Evolutionary conservation across 345 rosid genomes (phyloP).

Genomic region (Fremontodendron californicum): DNA sequence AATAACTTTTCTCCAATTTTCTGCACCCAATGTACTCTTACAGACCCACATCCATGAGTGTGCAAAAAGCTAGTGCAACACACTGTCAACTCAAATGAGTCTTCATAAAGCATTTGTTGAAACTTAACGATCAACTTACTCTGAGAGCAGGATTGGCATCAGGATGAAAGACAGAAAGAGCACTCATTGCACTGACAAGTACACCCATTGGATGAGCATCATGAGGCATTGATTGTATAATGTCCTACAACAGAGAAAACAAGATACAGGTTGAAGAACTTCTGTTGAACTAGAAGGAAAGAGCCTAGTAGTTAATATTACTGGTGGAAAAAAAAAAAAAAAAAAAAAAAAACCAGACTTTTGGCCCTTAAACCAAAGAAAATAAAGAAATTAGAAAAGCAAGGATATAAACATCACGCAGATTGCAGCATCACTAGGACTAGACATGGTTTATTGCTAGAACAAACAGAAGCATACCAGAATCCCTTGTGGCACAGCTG

Average conservation of each 20-base stretch:
- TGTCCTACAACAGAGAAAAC: slow-evolving; percentile 52
- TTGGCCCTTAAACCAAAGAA: not conserved
- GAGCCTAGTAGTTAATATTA: not conserved
- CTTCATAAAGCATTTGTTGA: slow-evolving; percentile 6
- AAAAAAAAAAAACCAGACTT: not conserved
- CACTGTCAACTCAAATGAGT: not conserved
- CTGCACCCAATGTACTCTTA: not conserved
- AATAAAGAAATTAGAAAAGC: not conserved
- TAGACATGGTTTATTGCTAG: not conserved
- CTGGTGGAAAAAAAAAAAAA: no score
- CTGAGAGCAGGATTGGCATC: slow-evolving; percentile 99
- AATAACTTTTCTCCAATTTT: not conserved
- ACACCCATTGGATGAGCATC: slow-evolving; percentile 99
- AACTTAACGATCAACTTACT: slow-evolving; percentile 43
- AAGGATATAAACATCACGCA: not conserved
- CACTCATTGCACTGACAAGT: slow-evolving; percentile 92
- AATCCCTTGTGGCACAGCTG: slow-evolving; percentile 93
- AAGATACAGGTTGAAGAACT: not conserved
- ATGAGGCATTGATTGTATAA: slow-evolving; percentile 94
- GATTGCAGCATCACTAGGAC: not conserved
- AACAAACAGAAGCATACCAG: slow-evolving; percentile 44
- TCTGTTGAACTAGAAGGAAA: not conserved
- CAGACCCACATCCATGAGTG: not conserved
- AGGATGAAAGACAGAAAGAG: slow-evolving; percentile 96
- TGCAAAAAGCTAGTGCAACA: not conserved